A percentile compares a stretch with the other conserved stretches of the same genome.
Evolutionary conservation across 2,329 filamentous ascomycete genomes (phyloP).

Genomic region (Hypoxylon sp.): DNA sequence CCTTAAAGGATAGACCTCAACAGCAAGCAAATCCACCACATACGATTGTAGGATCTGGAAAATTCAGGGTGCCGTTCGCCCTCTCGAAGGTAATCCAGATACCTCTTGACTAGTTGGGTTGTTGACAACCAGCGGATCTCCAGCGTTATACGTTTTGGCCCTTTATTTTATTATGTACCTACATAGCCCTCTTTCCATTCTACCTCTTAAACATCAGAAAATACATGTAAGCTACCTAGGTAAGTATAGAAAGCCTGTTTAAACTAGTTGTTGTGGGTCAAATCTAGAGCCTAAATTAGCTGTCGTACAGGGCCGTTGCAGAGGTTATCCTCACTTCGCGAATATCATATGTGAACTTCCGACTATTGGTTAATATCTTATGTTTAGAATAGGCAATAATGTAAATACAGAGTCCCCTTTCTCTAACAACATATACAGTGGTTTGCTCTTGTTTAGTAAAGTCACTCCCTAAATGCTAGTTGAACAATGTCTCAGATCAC

Average conservation of each 20-base stretch:
- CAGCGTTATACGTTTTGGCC: background rate
- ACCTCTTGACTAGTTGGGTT: too few relatives aligned
- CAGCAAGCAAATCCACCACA: background rate
- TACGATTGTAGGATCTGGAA: background rate
- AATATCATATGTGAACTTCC: background rate
- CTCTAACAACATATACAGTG: background rate
- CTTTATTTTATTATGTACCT: too few relatives aligned
- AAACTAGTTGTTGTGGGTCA: background rate
- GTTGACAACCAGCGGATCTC: background rate
- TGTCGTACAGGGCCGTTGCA: too few relatives aligned
- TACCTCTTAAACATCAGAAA: background rate
- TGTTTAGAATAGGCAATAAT: background rate
- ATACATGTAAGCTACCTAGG: too few relatives aligned
- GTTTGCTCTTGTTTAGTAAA: constrained; percentile 2
- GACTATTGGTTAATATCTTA: background rate
- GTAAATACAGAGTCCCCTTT: background rate
- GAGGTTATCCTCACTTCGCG: background rate
- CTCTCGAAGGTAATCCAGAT: background rate
- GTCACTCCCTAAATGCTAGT: constrained; percentile 13
- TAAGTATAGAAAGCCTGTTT: background rate
- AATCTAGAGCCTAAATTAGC: too few relatives aligned
- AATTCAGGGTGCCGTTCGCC: constrained; percentile 15
- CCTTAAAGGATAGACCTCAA: background rate
- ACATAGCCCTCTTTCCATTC: background rate
- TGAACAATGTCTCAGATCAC: constrained; percentile 31